These are phyloP conservation scores for Erysimum pusillum DNA, from an alignment of 441 rosid species.

Conservation along the genomic window DNA sequence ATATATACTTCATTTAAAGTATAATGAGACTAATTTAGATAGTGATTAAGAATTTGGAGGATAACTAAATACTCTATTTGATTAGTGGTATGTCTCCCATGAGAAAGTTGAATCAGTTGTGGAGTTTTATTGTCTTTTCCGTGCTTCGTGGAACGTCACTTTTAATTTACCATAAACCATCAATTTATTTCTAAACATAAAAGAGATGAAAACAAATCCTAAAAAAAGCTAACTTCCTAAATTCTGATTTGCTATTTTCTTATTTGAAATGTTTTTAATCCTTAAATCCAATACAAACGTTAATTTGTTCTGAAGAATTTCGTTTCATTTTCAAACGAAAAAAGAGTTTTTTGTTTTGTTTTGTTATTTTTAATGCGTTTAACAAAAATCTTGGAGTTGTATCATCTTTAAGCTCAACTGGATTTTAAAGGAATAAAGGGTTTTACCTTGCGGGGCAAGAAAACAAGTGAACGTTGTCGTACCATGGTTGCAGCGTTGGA, in stretches of 20 bases:
- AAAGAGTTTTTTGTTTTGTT: neutral
- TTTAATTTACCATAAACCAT: conserved; percentile 42
- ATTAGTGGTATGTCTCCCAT: conserved; percentile 27
- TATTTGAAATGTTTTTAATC: conserved; percentile 16
- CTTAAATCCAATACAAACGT: conserved; percentile 36
- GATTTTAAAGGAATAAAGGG: conserved; percentile 38
- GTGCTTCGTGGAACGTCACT: conserved; percentile 30
- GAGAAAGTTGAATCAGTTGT: conserved; percentile 37
- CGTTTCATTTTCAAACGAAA: conserved; percentile 20
- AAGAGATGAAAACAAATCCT: conserved; percentile 21
- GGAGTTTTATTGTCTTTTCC: conserved; percentile 33
- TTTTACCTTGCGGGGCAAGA: conserved; percentile 47
- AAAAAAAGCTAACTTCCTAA: conserved; percentile 29
- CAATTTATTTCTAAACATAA: conserved; percentile 18
- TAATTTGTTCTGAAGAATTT: conserved; percentile 8
- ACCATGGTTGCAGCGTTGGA: conserved; percentile 71
- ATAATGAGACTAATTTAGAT: neutral
- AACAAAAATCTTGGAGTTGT: conserved; percentile 23
- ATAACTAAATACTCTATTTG: conserved; percentile 33
- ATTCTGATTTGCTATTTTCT: conserved; percentile 38
- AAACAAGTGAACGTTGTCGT: conserved; percentile 49
- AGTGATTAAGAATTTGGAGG: conserved; percentile 7
- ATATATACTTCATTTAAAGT: neutral
- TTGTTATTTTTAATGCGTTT: neutral
- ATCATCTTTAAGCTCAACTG: conserved; percentile 34